phyloP scores from a whole-genome alignment of 2,329 filamentous ascomycete species.

The Bipolaris gigantea region DNA sequence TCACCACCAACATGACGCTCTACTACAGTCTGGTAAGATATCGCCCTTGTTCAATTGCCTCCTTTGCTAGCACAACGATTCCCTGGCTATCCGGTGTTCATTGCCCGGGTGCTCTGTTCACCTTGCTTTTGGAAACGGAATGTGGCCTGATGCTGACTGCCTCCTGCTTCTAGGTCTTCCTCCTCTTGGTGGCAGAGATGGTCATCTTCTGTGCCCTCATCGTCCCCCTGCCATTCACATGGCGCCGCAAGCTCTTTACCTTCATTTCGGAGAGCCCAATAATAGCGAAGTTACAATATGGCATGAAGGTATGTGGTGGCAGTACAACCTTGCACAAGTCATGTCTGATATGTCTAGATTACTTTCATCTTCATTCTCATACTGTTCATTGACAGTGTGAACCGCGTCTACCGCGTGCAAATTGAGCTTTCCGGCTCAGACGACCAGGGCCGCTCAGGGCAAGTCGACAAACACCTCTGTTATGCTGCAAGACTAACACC shows the following conservation, averaged over 20 bases:
- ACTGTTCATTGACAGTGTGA: conserved; percentile 95
- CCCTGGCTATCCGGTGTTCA: neutral
- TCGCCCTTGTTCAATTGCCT: neutral
- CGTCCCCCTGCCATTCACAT: conserved; percentile 83
- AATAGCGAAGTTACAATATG: conserved; percentile 94
- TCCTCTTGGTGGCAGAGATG: conserved; percentile 83
- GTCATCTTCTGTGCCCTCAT: conserved; percentile 76
- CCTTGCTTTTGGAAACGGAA: neutral
- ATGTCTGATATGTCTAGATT: conserved; percentile 58
- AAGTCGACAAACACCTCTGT: conserved; percentile 35
- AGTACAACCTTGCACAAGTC: neutral
- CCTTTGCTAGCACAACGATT: neutral
- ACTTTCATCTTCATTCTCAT: conserved; percentile 99
- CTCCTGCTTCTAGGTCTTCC: conserved; percentile 66
- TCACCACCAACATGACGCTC: conserved; percentile 65
- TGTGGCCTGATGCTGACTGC: conserved; percentile 33
- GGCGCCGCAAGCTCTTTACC: conserved; percentile 85
- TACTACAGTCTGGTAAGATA: conserved; percentile 67
- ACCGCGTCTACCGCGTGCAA: conserved; percentile 95
- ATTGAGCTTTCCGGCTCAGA: conserved; percentile 75
- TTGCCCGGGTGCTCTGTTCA: conserved; percentile 11
- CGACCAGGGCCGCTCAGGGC: conserved; percentile 61
- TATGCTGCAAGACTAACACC: conserved; percentile 15
- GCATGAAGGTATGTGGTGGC: conserved; percentile 69
- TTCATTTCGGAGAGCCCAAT: conserved; percentile 90